Conservation (phyloP, 1,284 basidiomycete genomes). For the Naganishia liquefaciens region DNA sequence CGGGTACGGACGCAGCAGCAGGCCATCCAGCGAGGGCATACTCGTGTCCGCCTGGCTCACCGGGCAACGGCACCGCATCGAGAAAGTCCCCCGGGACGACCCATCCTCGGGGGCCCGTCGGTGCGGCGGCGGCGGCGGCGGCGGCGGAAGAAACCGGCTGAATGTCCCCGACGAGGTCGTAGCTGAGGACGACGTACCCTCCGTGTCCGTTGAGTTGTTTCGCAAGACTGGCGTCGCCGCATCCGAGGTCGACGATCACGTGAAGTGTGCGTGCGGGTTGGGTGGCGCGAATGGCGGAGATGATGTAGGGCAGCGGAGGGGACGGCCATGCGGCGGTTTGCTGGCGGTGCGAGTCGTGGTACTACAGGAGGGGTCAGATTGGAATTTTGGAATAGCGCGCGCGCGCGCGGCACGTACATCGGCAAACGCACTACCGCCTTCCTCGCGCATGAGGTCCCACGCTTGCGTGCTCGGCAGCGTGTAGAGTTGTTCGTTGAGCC, state of each 20-base stretch:
- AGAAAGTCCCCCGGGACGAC: slow-evolving; percentile 34
- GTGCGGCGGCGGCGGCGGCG: neutral
- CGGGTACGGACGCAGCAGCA: neutral
- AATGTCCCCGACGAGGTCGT: slow-evolving; percentile 72
- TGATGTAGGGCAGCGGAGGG: slow-evolving; percentile 81
- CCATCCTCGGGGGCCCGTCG: slow-evolving; percentile 26
- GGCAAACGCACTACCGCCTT: slow-evolving; percentile 66
- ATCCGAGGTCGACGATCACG: slow-evolving; percentile 91
- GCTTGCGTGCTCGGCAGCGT: slow-evolving; percentile 75
- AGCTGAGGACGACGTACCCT: slow-evolving; percentile 68
- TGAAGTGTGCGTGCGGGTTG: slow-evolving; percentile 63
- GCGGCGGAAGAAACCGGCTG: slow-evolving; percentile 36
- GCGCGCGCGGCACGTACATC: slow-evolving; percentile 64
- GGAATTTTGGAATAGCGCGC: slow-evolving; percentile 18
- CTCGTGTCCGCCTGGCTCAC: slow-evolving; percentile 34
- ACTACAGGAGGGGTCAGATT: slow-evolving; percentile 59
- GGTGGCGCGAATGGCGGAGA: slow-evolving; percentile 58
- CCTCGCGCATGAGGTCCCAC: slow-evolving; percentile 74
- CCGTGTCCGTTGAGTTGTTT: slow-evolving; percentile 63
- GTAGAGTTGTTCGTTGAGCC: slow-evolving; percentile 86
- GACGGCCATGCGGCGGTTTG: slow-evolving; percentile 88
- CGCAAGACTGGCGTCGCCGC: slow-evolving; percentile 89
- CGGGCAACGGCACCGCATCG: slow-evolving; percentile 36
- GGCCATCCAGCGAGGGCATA: slow-evolving; percentile 12
- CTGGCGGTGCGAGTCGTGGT: slow-evolving; percentile 83